phyloP scores from a whole-genome alignment of 257 asterid genomes.

The Rhazya stricta region DNA sequence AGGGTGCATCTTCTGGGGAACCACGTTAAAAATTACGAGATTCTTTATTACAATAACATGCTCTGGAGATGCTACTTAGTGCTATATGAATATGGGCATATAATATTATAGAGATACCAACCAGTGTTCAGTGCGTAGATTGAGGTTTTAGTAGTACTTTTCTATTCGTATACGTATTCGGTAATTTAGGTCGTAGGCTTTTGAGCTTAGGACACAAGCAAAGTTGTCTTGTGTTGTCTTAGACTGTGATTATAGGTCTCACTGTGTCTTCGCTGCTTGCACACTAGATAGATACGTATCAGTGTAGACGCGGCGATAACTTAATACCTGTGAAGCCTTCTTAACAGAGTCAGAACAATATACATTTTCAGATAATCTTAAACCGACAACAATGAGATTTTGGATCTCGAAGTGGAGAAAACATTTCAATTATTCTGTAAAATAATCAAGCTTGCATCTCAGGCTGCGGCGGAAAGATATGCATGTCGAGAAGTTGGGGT shows the following conservation, averaged over 20 bases:
- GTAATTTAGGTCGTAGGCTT: not conserved
- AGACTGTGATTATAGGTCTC: not conserved
- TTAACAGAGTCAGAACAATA: not conserved
- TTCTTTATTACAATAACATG: not conserved
- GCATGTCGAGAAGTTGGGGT: not conserved
- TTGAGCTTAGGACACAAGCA: not conserved
- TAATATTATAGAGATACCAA: too few relatives aligned
- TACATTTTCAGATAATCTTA: not conserved
- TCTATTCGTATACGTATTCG: too few relatives aligned
- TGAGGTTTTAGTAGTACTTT: not conserved
- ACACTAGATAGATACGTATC: not conserved
- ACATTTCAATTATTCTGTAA: not conserved
- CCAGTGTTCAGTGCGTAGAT: not conserved
- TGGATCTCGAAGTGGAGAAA: not conserved
- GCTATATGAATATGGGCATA: not conserved
- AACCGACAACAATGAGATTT: not conserved
- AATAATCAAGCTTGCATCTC: slow-evolving; percentile 4
- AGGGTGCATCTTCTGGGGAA: too few relatives aligned
- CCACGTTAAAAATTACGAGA: not conserved
- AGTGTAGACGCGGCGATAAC: slow-evolving; percentile 12
- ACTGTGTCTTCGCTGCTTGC: not conserved
- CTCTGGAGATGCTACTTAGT: too few relatives aligned
- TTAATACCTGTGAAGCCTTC: too few relatives aligned
- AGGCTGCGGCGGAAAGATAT: not conserved
- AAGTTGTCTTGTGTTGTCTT: not conserved